Base-by-base conservation (phyloP, 768 basidiomycete genomes). In the Tulasnella sp. region DNA sequence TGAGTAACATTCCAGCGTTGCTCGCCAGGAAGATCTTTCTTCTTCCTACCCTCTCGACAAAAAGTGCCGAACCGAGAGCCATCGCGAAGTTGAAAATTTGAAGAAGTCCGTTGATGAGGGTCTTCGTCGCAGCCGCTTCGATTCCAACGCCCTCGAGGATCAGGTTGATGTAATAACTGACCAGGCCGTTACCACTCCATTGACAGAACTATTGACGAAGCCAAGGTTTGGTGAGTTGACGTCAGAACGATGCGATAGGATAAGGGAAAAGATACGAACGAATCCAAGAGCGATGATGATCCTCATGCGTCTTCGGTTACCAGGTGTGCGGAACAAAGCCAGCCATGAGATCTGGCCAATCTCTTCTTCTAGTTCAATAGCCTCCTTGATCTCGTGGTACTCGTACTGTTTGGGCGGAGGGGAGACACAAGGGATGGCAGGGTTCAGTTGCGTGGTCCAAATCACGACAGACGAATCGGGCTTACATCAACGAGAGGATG, bases 121-220 rank as follows among this genome's bases (percentile, higher is more conserved):
- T 89, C 83, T 92, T 91, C 1, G 90, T 91, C 37, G 87, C 86
- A 0, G 90, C 87, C 60, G 85, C 84, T 0, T 86, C 87, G 80
- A 94, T 89, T 0, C 92, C 93, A 24, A 94, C 89, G 58, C 91
- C 64, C 20, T 78, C 77, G 79, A 50, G n/a, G 37, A 79, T 2
- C 34, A 37, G 2, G 77, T 87, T 64, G 77, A 91, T 90, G 72
- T 81, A 81, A 81, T 79, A 94, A 7, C 93, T 94, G 75, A 94
- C 92, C 76, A 95, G 92, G 79, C 90, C 94, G 83, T 94, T 94
- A 20, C 93, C 94, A 9, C 90, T 91, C 93, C 93, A 94, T 81
- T 95, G 94, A 0, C 93, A 94, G 89, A 95, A 76, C 58, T 69
- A 69, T 31, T 37, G 28, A 18, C 12, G 64, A 34, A 7, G 24